Evolutionary conservation across 345 rosid genomes (phyloP), one percentile per base, ranked within the genome.

Genomic region (Rhizophora mangle): DNA sequence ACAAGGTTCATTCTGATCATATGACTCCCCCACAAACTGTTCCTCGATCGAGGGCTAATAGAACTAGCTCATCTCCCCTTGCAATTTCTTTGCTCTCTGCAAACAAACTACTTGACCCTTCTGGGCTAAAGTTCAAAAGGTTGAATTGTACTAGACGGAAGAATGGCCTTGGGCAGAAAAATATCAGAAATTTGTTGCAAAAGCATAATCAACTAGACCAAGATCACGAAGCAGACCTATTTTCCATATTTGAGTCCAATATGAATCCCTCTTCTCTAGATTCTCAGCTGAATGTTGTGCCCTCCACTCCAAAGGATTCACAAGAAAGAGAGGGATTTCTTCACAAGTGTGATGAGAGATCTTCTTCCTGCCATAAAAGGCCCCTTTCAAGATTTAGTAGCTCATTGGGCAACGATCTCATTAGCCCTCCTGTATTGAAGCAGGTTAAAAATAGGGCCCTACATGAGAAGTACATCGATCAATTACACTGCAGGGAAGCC

Each of bases 391-490:
- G 84, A 69, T 81, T 81, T 30, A 72, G 73, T 29, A 72, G 68
- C 70, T 79, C 81, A 61, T 27, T 68, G 36, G 68, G 32, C 54
- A 63, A 52, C 5, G 74, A 63, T 63, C 72, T 87, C 54, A 68
- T 78, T 32, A 92, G 91, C 36, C 92, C 96, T 7, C 87, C 85
- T 20, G 92, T 87, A 6, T 61, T 88, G 74, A 90, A 90, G 67
- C 90, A 49, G 74, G 84, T 88, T 0, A 84, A 87, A 69, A 88
- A 87, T 81, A 84, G 65, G 65, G 87, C 85, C 19, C 81, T 90
- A 76, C 96, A 91, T 79, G 96, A 94, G 80, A 88, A 82, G 78
- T 88, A 89, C 68, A 88, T 88, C 9, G 93, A 91, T 71, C 89
- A 81, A 60, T 81, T 89, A 49, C 93, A 87, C 73, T 47, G 43